Conservation (phyloP, 129 eudicot species). For the Scalesia atractyloides region DNA sequence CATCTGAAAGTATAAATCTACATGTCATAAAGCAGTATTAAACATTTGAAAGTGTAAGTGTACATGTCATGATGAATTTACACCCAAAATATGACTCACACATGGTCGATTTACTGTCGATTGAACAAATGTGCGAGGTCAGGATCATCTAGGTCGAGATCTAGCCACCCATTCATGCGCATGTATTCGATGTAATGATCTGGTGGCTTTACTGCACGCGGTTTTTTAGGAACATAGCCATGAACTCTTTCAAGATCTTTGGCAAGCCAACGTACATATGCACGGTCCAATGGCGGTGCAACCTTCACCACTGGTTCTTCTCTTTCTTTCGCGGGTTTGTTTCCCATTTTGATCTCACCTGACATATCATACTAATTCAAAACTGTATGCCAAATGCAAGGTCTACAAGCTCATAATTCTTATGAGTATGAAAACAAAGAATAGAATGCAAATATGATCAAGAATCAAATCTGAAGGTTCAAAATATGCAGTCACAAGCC, state of each 20-base stretch:
- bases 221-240: constrained; percentile 52
- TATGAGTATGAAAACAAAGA: not conserved
- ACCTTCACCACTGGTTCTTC: constrained; percentile 51
- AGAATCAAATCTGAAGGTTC: not conserved
- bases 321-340: constrained; percentile 59
- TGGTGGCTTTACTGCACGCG: constrained; percentile 61
- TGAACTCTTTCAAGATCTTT: constrained; percentile 67
- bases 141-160: constrained; percentile 72
- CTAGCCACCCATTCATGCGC: constrained; percentile 76
- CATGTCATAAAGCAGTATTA: too few relatives aligned
- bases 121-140: constrained; percentile 70
- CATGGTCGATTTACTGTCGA: constrained; percentile 3
- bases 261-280: constrained; percentile 63
- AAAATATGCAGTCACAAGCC: not conserved
- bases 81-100: too few relatives aligned
- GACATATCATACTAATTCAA: not conserved
- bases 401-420: not conserved
- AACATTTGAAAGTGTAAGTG: too few relatives aligned
- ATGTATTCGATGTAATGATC: constrained; percentile 78
- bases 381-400: not conserved
- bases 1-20: too few relatives aligned
- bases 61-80: too few relatives aligned
- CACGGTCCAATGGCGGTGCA: constrained; percentile 66
- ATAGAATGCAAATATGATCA: not conserved
- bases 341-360: constrained; percentile 57